phyloP scores from a whole-genome alignment of 2,329 filamentous ascomycete genomes.

The Microdochium trichocladiopsis region DNA sequence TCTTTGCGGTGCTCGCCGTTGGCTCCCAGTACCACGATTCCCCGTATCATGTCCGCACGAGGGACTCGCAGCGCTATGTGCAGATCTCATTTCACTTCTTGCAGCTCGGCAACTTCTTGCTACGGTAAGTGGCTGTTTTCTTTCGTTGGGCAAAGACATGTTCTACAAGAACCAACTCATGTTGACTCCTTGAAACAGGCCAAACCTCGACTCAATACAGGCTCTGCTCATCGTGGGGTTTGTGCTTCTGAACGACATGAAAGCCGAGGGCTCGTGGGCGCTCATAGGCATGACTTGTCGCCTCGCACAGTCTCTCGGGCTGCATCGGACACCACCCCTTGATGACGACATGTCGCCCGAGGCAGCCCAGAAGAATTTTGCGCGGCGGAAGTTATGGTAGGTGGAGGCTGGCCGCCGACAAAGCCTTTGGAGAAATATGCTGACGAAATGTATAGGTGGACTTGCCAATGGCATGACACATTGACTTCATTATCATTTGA shows the following conservation, averaged over 20 bases:
- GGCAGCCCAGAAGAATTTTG: slow-evolving; percentile 42
- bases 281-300: slow-evolving; percentile 57
- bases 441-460: slow-evolving; percentile 35
- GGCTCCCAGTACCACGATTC: slow-evolving; percentile 62
- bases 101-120: slow-evolving; percentile 54
- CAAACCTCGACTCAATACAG: slow-evolving; percentile 60
- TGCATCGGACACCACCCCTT: slow-evolving; percentile 41
- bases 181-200: slow-evolving; percentile 31
- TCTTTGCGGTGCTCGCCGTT: slow-evolving; percentile 58
- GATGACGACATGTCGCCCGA: slow-evolving; percentile 40
- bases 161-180: not conserved
- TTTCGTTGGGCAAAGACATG: too few species aligned
- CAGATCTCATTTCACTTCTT: slow-evolving; percentile 61
- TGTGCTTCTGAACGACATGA: slow-evolving; percentile 62
- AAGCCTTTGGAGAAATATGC: slow-evolving; percentile 16
- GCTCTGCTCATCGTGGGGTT: slow-evolving; percentile 56
- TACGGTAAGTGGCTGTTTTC: slow-evolving; percentile 32
- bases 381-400: slow-evolving; percentile 49
- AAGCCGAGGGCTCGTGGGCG: slow-evolving; percentile 62
- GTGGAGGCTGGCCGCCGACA: slow-evolving; percentile 9
- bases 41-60: slow-evolving; percentile 52
- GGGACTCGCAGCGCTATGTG: slow-evolving; percentile 53
- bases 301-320: slow-evolving; percentile 56
- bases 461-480: slow-evolving; percentile 60
- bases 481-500: slow-evolving; percentile 61